Percentiles rank a stretch among this genome's conserved stretches.
Conservation (phyloP, 2,329 filamentous ascomycete species). For the Alternaria infectoria region DNA sequence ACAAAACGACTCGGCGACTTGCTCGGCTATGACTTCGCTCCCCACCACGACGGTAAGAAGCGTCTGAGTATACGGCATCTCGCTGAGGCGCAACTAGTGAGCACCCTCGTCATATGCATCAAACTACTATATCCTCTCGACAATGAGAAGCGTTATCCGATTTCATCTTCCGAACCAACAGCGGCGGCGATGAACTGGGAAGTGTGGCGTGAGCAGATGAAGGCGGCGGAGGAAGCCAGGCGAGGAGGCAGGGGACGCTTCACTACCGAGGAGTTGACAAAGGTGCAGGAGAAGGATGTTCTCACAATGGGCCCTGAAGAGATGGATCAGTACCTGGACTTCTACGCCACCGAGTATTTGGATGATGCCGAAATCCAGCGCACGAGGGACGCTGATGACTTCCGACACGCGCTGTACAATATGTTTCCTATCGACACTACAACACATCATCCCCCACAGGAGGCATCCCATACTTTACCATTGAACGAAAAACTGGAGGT, state of each 20-base stretch:
- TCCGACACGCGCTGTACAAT: slow-evolving; percentile 48
- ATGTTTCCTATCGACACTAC: slow-evolving; percentile 49
- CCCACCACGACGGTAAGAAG: slow-evolving; percentile 51
- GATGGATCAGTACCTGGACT: slow-evolving; percentile 79
- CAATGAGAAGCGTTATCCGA: slow-evolving; percentile 58
- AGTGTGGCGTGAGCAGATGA: slow-evolving; percentile 61
- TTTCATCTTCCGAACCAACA: slow-evolving; percentile 61
- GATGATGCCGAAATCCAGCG: slow-evolving; percentile 51
- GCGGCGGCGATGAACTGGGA: slow-evolving; percentile 73
- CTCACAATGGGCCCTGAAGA: slow-evolving; percentile 65
- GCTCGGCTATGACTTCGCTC: slow-evolving; percentile 63
- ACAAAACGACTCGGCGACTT: slow-evolving; percentile 63
- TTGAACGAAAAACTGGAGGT: slow-evolving; percentile 42
- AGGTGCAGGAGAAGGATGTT: slow-evolving; percentile 66
- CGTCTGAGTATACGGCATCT: slow-evolving; percentile 43
- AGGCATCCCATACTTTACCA: slow-evolving; percentile 31
- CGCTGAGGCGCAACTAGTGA: slow-evolving; percentile 75
- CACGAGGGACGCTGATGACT: slow-evolving; percentile 47
- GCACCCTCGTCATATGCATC: slow-evolving; percentile 73
- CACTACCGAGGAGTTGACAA: slow-evolving; percentile 56
- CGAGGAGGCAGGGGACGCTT: slow-evolving; percentile 16
- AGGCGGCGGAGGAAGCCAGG: slow-evolving; percentile 1
- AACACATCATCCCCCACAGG: neutral
- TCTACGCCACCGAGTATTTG: slow-evolving; percentile 71
- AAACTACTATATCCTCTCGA: slow-evolving; percentile 84